Evolutionary conservation across 345 rosid genomes (phyloP), one percentile per base, ranked within the genome.

Genomic region (Eucalyptus sp.): DNA sequence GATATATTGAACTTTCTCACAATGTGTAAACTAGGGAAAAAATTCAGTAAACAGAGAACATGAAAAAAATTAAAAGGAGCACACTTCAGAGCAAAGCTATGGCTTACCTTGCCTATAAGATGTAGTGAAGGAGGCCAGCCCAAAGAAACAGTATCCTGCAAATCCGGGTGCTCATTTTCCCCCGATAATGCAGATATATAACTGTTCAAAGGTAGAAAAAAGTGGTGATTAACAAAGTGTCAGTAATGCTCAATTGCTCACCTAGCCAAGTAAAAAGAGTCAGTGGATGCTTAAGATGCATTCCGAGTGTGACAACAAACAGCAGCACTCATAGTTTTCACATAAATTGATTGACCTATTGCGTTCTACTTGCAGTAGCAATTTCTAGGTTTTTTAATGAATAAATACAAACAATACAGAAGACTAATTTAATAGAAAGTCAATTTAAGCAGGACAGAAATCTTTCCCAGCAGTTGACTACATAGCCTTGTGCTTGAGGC

Each of bases 51-150:
- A 18, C 22, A 31, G 81, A 33, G 25, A 71, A 71, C 81, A 76
- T 11, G 15, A 76, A 76, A 76, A 2, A 76, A 41, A 20, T 76
- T 76, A 41, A 76, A 76, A 76, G 48, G 15, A 76, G 44, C 81
- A 18, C 81, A 71, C 46, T 71, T 71, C 52, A 56, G 62, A 86
- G 27, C 64, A 79, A 60, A 68, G 44, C 27, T 58, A 14, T 10
- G 86, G 17, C 56, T 87, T 91, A 97, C 99, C 99, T 96, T 97
- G 68, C 99, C 99, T 87, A 97, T 95, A 93, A 97, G 93, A 92
- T 97, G 99, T 86, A 97, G 90, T 56, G 99, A 96, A 84, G 98
- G 97, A 81, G 99, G 99, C 99, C 99, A 97, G 87, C 99, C 99
- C 33, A 93, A 92, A 88, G 97, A 93, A 90, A 96, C 92, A 25